phyloP scores from a whole-genome alignment of 306 rosid species.

The Cucurbita ficifolia region DNA sequence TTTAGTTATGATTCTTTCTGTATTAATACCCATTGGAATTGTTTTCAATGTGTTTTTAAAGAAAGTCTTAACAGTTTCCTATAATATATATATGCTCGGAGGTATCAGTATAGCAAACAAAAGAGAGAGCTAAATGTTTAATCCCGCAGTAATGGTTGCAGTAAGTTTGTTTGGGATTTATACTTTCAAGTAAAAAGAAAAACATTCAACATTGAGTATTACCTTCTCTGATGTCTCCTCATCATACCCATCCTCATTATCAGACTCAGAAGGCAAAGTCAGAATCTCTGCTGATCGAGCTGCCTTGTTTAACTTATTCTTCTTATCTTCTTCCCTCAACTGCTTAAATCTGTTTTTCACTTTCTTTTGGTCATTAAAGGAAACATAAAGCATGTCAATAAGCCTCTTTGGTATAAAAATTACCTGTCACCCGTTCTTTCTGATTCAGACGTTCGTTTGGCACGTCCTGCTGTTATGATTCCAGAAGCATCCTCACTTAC shows the following conservation, averaged over 20 bases:
- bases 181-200: background rate
- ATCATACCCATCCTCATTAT: constrained; percentile 39
- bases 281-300: constrained; percentile 44
- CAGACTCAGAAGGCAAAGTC: constrained; percentile 36
- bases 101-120: background rate
- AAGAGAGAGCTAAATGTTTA: background rate
- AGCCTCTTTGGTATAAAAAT: constrained; percentile 6
- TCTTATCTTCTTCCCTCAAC: constrained; percentile 55
- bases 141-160: background rate
- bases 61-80: too few species aligned
- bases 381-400: constrained; percentile 1
- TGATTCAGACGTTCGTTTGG: constrained; percentile 63
- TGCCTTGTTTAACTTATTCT: constrained; percentile 36
- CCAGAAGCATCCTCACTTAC: constrained; percentile 64
- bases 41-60: too few species aligned
- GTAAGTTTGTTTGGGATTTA: background rate
- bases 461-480: constrained; percentile 95
- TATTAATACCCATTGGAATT: too few species aligned
- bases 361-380: background rate
- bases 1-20: too few species aligned
- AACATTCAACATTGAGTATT: constrained; percentile 10
- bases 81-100: too few species aligned
- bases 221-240: constrained; percentile 50
- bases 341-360: constrained; percentile 50
- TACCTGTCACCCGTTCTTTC: constrained; percentile 61